phyloP scores from a whole-genome alignment of 1,284 basidiomycete genomes.

The Austroboletus novae-zelandiae region DNA sequence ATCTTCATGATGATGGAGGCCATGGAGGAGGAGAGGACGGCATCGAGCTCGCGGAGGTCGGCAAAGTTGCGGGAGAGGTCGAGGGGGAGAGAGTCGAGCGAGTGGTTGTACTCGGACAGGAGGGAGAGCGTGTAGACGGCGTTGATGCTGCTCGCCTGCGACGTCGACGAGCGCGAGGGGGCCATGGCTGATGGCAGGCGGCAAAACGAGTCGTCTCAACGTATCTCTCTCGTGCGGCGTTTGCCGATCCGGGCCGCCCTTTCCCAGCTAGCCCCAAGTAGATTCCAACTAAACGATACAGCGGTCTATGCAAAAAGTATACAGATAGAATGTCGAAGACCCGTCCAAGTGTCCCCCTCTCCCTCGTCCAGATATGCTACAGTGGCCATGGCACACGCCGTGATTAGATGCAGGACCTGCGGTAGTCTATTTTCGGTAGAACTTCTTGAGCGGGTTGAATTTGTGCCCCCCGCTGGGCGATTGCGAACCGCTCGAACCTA shows the following conservation, averaged over 20 bases:
- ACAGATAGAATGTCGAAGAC: conserved; percentile 27
- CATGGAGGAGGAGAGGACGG: conserved; percentile 89
- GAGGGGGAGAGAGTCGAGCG: conserved; percentile 90
- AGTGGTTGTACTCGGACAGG: conserved; percentile 84
- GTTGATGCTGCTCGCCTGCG: conserved; percentile 35
- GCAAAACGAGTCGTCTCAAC: background rate
- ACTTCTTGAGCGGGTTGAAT: conserved; percentile 29
- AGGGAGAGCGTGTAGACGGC: conserved; percentile 63
- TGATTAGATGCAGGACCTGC: background rate
- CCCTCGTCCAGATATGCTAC: conserved; percentile 24
- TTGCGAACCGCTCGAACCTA: conserved; percentile 20
- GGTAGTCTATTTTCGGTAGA: conserved; percentile 26
- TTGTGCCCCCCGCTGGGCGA: conserved; percentile 18
- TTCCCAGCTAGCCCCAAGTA: too few species aligned
- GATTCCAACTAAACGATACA: conserved; percentile 20
- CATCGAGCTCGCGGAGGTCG: conserved; percentile 96
- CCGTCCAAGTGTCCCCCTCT: background rate
- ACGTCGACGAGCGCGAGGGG: conserved; percentile 28
- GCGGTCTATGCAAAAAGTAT: conserved; percentile 14
- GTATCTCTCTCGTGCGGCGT: conserved; percentile 9
- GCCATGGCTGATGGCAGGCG: conserved; percentile 19
- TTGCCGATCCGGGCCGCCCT: conserved; percentile 29
- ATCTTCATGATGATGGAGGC: conserved; percentile 78
- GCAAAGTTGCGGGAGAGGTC: conserved; percentile 94
- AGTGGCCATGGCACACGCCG: conserved; percentile 8